phyloP scores from a whole-genome alignment of 2,329 filamentous ascomycete species.

The Bipolaris zeicola region DNA sequence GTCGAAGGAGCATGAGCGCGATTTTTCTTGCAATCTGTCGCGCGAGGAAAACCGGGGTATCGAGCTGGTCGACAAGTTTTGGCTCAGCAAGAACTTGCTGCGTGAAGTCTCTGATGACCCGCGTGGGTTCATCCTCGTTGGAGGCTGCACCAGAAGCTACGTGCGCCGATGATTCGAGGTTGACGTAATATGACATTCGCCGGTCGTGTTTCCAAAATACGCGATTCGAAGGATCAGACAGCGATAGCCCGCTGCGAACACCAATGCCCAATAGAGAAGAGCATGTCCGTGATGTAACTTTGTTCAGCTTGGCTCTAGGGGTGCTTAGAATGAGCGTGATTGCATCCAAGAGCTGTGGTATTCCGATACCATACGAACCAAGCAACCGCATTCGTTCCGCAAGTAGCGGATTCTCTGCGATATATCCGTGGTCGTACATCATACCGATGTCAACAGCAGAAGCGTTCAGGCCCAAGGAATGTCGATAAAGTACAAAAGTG shows the following conservation, averaged over 20 bases:
- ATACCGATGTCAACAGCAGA: slow-evolving; percentile 58
- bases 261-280: not conserved
- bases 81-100: not conserved
- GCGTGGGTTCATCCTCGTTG: not conserved
- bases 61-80: not conserved
- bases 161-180: not conserved
- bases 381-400: not conserved
- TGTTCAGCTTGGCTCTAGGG: not conserved
- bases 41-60: not conserved
- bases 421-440: slow-evolving; percentile 50
- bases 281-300: not conserved
- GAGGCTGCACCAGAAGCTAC: not conserved
- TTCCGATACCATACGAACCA: not conserved
- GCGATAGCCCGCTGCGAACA: not conserved
- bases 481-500: not conserved
- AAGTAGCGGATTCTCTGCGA: slow-evolving; percentile 17
- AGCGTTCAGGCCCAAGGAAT: slow-evolving; percentile 37
- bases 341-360: not conserved
- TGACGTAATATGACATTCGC: not conserved
- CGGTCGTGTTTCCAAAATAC: not conserved
- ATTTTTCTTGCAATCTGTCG: not conserved
- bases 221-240: not conserved
- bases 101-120: not conserved
- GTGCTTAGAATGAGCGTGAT: not conserved
- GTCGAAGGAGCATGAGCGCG: not conserved